Evolutionary conservation across 495 filamentous ascomycete species (phyloP), one percentile per base, ranked within the genome.

Genomic region (Choiromyces venosus): DNA sequence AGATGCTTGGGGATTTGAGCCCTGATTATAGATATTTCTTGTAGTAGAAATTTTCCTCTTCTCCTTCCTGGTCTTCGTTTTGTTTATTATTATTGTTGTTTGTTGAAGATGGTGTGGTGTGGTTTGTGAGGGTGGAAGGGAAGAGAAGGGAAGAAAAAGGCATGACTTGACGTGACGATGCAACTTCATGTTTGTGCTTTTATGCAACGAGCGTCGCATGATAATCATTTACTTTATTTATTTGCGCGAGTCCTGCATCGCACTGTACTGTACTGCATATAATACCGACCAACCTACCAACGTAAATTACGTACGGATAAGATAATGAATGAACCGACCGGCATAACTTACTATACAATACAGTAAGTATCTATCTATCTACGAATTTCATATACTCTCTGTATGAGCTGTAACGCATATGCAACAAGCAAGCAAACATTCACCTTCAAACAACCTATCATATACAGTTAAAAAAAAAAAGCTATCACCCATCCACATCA

Each of bases 1-100:
- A 85, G 66, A 89, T 91, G 74, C 81, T 91, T 72, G 91, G 91
- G 9, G 91, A 92, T 82, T 70, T 90, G 80, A 90, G 86, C 38
- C 75, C 74, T 9, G 68, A 75, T 67, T 74, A 82, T 74, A 33
- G 83, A 83, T 39, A 76, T 65, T 77, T 86, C 82, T 16, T 61
- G 25, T 61, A 61, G 25, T n/a, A n/a, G n/a, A n/a, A 29, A 25
- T 25, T 61, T 61, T 61, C 52, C 2, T 2, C 10, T 9, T 61
- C n/a, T 12, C 0, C 52, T 61, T 29, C 52, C n/a, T 52, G n/a
- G n/a, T n/a, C n/a, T 19, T 21, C 0, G 1, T 61, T 29, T 29
- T 61, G 52, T 16, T 61, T 29, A 25, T 29, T 29, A 25, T 29
- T 29, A 25, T 61, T 5, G 52, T 4, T 14, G n/a, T 61, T 61